Base-by-base conservation (phyloP, 2,329 filamentous ascomycete genomes). In the Mariannaea sp. region DNA sequence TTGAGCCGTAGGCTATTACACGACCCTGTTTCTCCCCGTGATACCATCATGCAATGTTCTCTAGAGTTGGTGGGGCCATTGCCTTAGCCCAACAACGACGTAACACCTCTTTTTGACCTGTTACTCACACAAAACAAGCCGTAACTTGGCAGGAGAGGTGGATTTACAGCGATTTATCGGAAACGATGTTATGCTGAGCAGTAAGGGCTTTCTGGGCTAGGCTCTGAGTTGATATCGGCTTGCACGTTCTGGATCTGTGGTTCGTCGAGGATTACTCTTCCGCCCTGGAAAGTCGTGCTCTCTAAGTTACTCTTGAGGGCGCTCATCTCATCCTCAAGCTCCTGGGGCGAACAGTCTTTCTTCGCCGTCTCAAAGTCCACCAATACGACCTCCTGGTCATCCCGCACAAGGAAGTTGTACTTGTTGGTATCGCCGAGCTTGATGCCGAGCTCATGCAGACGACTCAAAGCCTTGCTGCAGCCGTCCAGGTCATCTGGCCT, bases 401-500 rank as follows among this genome's bases (percentile, higher is more conserved):
- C 59, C 19, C 59, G 57, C 14, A 70, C 56, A 20, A 69, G 61
- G 44, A 70, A 68, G 40, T 69, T 69, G 14, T 65, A 48, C 38
- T 61, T 70, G 55, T 67, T 68, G 44, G 65, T 61, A 36, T 68
- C 67, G 5, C 68, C 65, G 47, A 56, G 59, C 55, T 64, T 68
- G 48, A 69, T 64, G 14, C 64, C 64, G 2, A 70, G 60, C 33
- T 54, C 12, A 41, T 69, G 66, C 53, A 68, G 41, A 36, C 48
- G 54, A 7, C 39, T 36, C 45, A 68, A 51, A 52, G 56, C 61
- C 41, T 64, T 53, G 29, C 47, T 59, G 51, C 66, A 70, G 40
- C 29, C 51, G 26, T 56, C 53, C 0, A 66, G 20, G 42, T 69
- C 66, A 4, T 8, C 53, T 39, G 55, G 55, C 36, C 51, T 63